Evolutionary conservation across 2,329 filamentous ascomycete genomes (phyloP), one percentile per base, ranked within the genome.

Genomic region (Ilyonectria sp.): DNA sequence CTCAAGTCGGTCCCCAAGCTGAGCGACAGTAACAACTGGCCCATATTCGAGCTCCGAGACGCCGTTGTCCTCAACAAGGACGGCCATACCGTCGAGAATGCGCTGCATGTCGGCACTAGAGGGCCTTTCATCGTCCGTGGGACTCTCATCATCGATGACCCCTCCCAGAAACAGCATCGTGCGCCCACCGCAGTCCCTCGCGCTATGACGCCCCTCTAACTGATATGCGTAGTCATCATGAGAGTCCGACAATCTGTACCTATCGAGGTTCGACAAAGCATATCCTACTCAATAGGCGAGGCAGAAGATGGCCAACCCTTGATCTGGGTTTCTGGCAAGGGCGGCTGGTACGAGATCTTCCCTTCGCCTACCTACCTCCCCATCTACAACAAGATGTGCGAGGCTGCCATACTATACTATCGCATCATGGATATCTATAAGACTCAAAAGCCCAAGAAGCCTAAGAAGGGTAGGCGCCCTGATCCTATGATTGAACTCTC

Each of bases 341-440:
- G 90, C 13, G 92, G 91, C 50, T 94, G 91, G 91, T 93, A 89
- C 76, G 87, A 91, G 74, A 85, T 94, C 47, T 82, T 82, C 35
- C 91, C 92, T 1, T 82, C 87, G n/a, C 75, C 82, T 10, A 78
- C 80, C 2, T 94, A 93, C 77, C 80, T 81, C 57, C 73, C 79
- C 6, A 88, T 89, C 31, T 91, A 87, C 78, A 79, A 86, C 33
- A 82, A 85, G 54, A 92, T 92, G 84, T 84, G 86, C 58, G 86
- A 92, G 76, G 91, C 89, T 2, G 87, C 92, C 13, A 83, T 85
- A 9, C 80, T 93, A 21, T 87, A 93, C 71, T 93, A 92, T 76
- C 86, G 85, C 60, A 77, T 93, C 3, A 81, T 89, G 46, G 87
- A 90, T 60, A 83, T 87, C 10, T 91, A 92, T 73, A 79, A 75